Percentiles rank a stretch among this genome's conserved stretches.
phyloP scores from a whole-genome alignment of 2,329 filamentous ascomycete species.

The Venturia aucupariae region DNA sequence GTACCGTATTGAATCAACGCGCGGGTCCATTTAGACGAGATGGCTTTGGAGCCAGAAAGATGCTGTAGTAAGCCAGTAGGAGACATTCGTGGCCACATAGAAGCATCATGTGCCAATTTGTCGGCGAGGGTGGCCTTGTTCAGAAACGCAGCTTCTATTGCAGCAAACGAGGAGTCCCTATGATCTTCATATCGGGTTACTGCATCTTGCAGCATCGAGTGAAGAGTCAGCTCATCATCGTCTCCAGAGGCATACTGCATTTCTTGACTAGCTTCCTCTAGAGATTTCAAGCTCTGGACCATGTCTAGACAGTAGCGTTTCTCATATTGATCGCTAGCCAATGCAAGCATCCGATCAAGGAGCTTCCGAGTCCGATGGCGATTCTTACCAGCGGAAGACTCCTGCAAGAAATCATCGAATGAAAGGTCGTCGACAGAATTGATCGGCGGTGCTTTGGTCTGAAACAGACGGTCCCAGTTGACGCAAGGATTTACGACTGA shows the following conservation, averaged over 20 bases:
- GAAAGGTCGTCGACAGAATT: background rate
- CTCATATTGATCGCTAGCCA: background rate
- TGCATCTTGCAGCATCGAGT: background rate
- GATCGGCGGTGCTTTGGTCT: background rate
- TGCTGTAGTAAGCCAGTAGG: slow-evolving; percentile 36
- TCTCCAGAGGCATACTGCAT: background rate
- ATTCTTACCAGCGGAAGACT: background rate
- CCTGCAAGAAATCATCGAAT: background rate
- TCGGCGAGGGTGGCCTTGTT: background rate
- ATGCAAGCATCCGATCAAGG: background rate
- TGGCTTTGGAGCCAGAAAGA: slow-evolving; percentile 22
- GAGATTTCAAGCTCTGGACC: background rate
- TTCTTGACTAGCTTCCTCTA: background rate
- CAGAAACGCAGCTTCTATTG: background rate
- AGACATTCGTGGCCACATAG: slow-evolving; percentile 38
- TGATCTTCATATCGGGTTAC: background rate
- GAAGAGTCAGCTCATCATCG: background rate
- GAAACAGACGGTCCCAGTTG: background rate
- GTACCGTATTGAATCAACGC: background rate
- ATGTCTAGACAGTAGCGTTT: background rate
- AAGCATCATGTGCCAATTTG: slow-evolving; percentile 17
- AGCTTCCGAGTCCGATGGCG: background rate
- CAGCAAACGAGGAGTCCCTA: background rate
- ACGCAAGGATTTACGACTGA: background rate
- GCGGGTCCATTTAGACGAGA: background rate